Base-by-base conservation (phyloP, 352 stramenopile genomes). In the Phytophthora constricta region DNA sequence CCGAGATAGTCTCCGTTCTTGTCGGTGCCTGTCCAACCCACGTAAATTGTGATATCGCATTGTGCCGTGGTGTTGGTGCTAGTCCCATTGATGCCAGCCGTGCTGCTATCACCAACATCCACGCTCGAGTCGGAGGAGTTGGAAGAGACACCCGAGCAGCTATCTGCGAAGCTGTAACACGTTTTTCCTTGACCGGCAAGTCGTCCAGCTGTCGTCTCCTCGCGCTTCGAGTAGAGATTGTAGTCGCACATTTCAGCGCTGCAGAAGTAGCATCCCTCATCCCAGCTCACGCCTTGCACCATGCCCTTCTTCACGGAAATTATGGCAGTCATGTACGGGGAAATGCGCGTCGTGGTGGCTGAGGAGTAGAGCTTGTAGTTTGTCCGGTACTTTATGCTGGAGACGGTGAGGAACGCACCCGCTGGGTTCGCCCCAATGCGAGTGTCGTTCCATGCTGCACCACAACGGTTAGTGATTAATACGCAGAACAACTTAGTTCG, bases 221-320 rank as follows among this genome's bases (percentile, higher is more conserved):
- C 76, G 9, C 84, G 63, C 25, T 71, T 80, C 42, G 66, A 76
- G 60, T 83, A 93, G 17, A 93, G 47, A 47, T 95, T 95, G 14
- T 87, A 74, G 43, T 87, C 78, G 55, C 86, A 95, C 37, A 71
- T 78, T 1, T 77, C 70, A 0, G 72, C 62, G 45, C 69, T 72
- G 60, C 84, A 93, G 39, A 93, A 91, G 76, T 89, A 93, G 61
- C 84, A 95, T 0, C 84, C 85, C 50, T 95, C 84, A 56, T 95
- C 86, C 86, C 86, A 95, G 17, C 83, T 87, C 42, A 95, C 82
- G 25, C 86, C 86, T 64, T 92, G 82, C 4, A 94, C 80, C 49
- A 80, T 65, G 3, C 86, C 86, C 51, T 93, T 88, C 70, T 92
- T 92, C 59, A 92, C 84, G 3, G 80, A 91, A 45, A 93, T 85